Evolutionary conservation across 441 rosid species (phyloP).

Genomic region (Mallotus japonicus): DNA sequence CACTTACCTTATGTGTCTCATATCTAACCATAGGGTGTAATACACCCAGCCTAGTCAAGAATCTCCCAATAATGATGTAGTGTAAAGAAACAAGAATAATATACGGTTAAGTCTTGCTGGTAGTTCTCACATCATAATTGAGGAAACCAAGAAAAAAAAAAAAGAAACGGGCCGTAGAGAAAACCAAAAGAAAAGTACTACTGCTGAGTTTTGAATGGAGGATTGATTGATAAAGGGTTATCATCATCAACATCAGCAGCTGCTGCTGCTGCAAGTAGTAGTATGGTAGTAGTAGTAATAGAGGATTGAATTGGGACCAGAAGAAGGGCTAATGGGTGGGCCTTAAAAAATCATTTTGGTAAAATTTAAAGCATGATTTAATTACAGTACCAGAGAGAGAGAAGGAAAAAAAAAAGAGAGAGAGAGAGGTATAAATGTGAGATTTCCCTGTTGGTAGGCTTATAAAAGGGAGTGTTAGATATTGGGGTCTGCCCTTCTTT

Average conservation of each 20-base stretch:
- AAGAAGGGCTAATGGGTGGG: conserved; percentile 31
- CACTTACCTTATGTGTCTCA: no score
- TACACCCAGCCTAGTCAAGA: no score
- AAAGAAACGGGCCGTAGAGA: neutral
- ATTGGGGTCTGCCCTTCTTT: conserved; percentile 47
- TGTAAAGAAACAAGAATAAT: conserved; percentile 20
- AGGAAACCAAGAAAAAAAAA: neutral
- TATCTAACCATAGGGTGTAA: no score
- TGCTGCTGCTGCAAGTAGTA: neutral
- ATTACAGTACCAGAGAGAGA: conserved; percentile 20
- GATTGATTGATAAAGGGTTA: conserved; percentile 9
- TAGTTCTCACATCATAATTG: conserved; percentile 16
- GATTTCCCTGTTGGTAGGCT: conserved; percentile 41
- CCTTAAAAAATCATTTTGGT: conserved; percentile 39
- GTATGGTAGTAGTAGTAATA: neutral
- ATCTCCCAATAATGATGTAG: no score
- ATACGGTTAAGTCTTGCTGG: conserved; percentile 34
- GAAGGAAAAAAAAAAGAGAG: no score
- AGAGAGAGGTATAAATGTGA: conserved; percentile 31
- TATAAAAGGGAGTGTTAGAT: conserved; percentile 53
- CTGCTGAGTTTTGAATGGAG: conserved; percentile 28
- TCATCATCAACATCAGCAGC: no score
- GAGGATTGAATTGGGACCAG: conserved; percentile 27
- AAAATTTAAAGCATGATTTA: conserved; percentile 32
- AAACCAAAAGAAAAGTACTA: conserved; percentile 1